Evolutionary conservation across 768 basidiomycete genomes (phyloP), one percentile per base, ranked within the genome.

Genomic region (Dioszegia hungarica): DNA sequence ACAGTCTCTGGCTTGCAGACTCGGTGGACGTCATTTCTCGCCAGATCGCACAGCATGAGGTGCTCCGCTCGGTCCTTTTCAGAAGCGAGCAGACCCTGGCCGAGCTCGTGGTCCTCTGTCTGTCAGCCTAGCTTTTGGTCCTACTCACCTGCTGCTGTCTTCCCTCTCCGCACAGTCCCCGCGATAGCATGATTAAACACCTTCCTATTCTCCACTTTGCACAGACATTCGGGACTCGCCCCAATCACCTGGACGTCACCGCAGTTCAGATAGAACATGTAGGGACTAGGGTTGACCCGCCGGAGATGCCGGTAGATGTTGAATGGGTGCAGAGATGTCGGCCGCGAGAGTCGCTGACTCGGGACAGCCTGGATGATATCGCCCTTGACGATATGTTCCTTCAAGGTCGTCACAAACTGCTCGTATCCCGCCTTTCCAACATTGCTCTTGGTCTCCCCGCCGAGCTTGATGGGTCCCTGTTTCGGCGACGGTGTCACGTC

Each of bases 341-440:
- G 87, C 31, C 90, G 83, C 14, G 89, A 79, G 28, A 98, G 80
- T 27, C 93, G 82, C 75, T 98, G 95, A 10, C 90, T 93, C 8
- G 95, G 95, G 6, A 99, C 95, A 1, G 95, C 95, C 77, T 99
- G 95, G 64, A 99, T 98, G 70, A 99, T 97, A 77, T 99, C 93
- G 27, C 95, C 95, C 17, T 86, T 88, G 55, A 98, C 81, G 54
- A 99, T 95, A 73, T 90, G 92, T 70, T 94, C 82, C 79, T 97
- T 98, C 54, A 99, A 80, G 54, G 81, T 84, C 41, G 92, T 90
- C 14, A 99, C 95, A 68, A 93, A 94, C 3, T 75, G 77, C 74
- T 97, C 86, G 76, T 98, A 99, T 0, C 95, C 95, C 41, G 80
- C 83, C 75, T 90, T 89, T 17, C 95, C 95, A 17, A 98, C 89